Base-by-base conservation (phyloP, 441 rosid species). In the Melastoma candidum region DNA sequence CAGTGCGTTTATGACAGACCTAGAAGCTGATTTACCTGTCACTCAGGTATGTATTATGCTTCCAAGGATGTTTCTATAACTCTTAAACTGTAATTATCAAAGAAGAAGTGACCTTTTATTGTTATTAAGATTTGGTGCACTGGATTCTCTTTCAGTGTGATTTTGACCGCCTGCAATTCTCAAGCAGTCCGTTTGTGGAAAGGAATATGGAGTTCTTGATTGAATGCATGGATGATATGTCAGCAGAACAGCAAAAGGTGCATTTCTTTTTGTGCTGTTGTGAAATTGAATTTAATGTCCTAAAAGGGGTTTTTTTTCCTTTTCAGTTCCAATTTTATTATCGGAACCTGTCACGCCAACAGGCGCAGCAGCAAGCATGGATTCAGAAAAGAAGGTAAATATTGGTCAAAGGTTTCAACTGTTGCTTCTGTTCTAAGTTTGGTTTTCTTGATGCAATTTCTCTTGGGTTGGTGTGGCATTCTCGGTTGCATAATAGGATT, bases 291-390 rank as follows among this genome's bases (percentile, higher is more conserved):
- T 17, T 17, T 17, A 17, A 17, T 17, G 22, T 17, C 22, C 22
- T 17, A 17, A 17, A 17, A 17, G 22, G 22, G 22, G 22, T 17
- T 17, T 17, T 17, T 52, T 44, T 54, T 44, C 46, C 47, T 14
- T 65, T 73, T 10, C 80, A 92, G 98, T 85, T 85, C 72, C 98
- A 92, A 74, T 92, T 63, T 53, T 71, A 92, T 74, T 73, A 92
- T 65, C 64, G 98, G 41, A 85, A 78, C 65, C 68, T 87, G 62
- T 79, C 95, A 43, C 93, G 98, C 25, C 97, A 92, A 66, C 98
- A 92, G 77, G 85, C 79, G 3, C 98, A 92, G 63, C 97, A 92
- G 68, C 98, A 92, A 76, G 74, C 95, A 52, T 88, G 98, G 98
- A 85, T 87, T 69, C 98, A 92, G 68, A 92, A 92, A 76, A 79